phyloP scores from a whole-genome alignment of 1,284 basidiomycete species.

The Polyporus tsugae region DNA sequence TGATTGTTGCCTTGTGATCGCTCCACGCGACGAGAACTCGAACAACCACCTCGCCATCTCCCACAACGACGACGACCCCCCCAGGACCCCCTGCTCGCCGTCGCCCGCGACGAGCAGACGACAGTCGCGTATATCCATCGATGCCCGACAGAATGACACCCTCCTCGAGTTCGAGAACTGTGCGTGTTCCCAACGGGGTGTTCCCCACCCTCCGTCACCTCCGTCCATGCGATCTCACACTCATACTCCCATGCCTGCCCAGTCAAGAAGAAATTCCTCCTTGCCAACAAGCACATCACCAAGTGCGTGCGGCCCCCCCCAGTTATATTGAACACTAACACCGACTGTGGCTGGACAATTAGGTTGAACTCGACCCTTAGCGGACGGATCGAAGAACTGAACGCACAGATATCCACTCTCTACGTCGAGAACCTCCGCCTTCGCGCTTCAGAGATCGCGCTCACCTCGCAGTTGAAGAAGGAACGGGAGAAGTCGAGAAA shows the following conservation, averaged over 20 bases:
- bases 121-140: conserved; percentile 77
- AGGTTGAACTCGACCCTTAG: conserved; percentile 86
- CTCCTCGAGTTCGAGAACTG: conserved; percentile 84
- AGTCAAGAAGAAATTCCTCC: conserved; percentile 92
- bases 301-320: conserved; percentile 57
- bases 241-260: conserved; percentile 29
- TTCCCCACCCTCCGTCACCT: conserved; percentile 19
- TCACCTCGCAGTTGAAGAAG: conserved; percentile 76
- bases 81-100: conserved; percentile 25
- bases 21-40: conserved; percentile 28
- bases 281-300: conserved; percentile 89
- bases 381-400: conserved; percentile 83
- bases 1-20: conserved; percentile 11
- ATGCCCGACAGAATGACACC: conserved; percentile 76
- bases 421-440: conserved; percentile 83
- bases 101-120: conserved; percentile 76
- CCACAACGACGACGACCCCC: conserved; percentile 22
- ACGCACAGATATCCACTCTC: conserved; percentile 78
- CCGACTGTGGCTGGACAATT: conserved; percentile 13
- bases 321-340: conserved; percentile 2
- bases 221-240: conserved; percentile 30
- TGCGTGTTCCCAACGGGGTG: conserved; percentile 48
- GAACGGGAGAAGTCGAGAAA: conserved; percentile 79
- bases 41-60: conserved; percentile 32
- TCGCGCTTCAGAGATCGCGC: conserved; percentile 79